phyloP scores from a whole-genome alignment of 441 rosid species.

The Hypseocharis bilobata region DNA sequence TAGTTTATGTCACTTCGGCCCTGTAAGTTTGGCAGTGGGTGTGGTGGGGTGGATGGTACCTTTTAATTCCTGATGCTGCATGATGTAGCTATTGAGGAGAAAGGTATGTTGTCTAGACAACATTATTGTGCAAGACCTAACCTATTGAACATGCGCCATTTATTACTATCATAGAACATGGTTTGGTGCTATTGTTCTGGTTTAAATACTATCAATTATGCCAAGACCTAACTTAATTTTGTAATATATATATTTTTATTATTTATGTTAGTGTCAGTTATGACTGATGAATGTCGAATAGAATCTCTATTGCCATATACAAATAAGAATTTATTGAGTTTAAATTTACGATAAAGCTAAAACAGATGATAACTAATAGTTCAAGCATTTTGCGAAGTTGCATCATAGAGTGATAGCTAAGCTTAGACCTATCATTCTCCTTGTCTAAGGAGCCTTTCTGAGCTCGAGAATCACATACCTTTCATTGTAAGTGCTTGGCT shows the following conservation, averaged over 20 bases:
- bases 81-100: background rate
- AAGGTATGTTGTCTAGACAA: background rate
- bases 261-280: background rate
- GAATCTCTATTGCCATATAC: too few relatives aligned
- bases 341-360: too few relatives aligned
- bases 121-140: background rate
- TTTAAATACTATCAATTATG: background rate
- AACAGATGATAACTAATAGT: too few relatives aligned
- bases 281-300: background rate
- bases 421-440: too few relatives aligned
- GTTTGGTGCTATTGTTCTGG: background rate
- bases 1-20: too few relatives aligned
- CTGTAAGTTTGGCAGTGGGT: background rate
- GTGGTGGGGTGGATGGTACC: background rate
- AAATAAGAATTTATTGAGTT: too few relatives aligned
- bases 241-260: background rate
- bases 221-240: too few relatives aligned
- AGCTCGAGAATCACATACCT: background rate
- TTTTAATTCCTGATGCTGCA: background rate
- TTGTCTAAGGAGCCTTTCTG: too few relatives aligned
- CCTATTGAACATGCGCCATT: background rate
- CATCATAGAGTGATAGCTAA: too few relatives aligned
- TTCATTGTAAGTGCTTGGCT: background rate
- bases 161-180: background rate
- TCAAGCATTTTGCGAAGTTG: too few relatives aligned